Evolutionary conservation across 331 rosid genomes (phyloP).

Genomic region (Cydonia oblonga): DNA sequence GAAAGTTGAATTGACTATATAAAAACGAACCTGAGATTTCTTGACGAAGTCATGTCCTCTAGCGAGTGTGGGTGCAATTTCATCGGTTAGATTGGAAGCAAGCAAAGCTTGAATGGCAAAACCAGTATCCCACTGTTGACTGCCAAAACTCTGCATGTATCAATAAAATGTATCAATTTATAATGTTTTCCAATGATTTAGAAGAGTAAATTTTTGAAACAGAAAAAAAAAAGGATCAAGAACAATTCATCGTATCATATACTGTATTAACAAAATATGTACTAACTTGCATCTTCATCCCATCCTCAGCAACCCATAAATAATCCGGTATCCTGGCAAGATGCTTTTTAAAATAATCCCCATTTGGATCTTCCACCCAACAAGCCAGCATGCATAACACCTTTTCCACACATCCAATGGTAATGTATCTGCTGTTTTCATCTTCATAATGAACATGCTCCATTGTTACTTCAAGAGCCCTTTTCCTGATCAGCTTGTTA

Average conservation of each 20-base stretch:
- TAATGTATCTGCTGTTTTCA: background rate
- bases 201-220: too few species aligned
- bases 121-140: constrained; percentile 49
- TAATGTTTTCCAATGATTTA: too few species aligned
- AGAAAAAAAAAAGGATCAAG: too few species aligned
- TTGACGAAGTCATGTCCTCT: constrained; percentile 59
- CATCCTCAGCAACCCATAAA: constrained; percentile 11
- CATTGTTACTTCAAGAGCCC: too few species aligned
- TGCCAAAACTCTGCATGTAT: constrained; percentile 9
- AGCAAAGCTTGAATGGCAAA: constrained; percentile 62
- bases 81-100: constrained; percentile 35
- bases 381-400: constrained; percentile 26
- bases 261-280: too few species aligned
- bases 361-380: constrained; percentile 60
- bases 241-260: too few species aligned
- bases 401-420: constrained; percentile 18
- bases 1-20: too few species aligned
- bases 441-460: too few species aligned
- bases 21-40: constrained; percentile 40
- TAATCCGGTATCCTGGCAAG: constrained; percentile 8
- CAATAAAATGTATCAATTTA: background rate
- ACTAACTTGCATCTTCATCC: constrained; percentile 8
- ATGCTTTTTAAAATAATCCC: constrained; percentile 30
- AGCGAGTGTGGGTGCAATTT: constrained; percentile 35
- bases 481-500: constrained; percentile 1